Evolutionary conservation across 305 asterid genomes (phyloP), one percentile per base, ranked within the genome.

Genomic region (Plantago rigida): DNA sequence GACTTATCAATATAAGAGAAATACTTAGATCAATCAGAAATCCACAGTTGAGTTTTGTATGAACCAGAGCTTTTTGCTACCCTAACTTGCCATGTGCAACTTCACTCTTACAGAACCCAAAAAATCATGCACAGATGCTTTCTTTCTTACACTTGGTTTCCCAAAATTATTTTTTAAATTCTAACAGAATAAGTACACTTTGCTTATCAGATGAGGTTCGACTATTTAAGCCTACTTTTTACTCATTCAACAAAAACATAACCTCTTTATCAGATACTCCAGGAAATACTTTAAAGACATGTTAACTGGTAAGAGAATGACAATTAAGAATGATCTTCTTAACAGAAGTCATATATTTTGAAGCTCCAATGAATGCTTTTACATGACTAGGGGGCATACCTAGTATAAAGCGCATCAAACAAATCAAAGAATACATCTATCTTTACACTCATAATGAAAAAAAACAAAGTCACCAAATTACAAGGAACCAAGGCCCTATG

Each of bases 251-350:
- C 26, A 41, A 31, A 19, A 26, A 47, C 19, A 54, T 6, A 52
- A 47, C 58, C 52, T 52, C 13, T 55, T 24, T 55, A 24, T 56
- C 64, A 56, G 28, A 47, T 55, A 63, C 41, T 47, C 28, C 49
- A 19, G 48, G 54, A 62, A 39, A 9, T 46, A 56, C 17, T 41
- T 17, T 44, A 8, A 50, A 49, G 50, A 13, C 51, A 56, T 46
- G 56, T 26, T 59, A 39, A 17, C 44, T 39, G 44, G 24, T 24
- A 58, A 17, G 26, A 24, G 11, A 24, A 50, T 13, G 45, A 56
- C 63, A 50, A 54, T 44, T 12, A n/a, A 19, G 47, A 56, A 13
- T 7, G 53, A 22, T 44, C 55, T 28, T 49, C 47, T 51, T 39
- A 48, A 24, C 41, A 10, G 44, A 51, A 49, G 39, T 9, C 15